These are phyloP conservation scores for Aspergillus ochraceus DNA, from an alignment of 2,329 filamentous ascomycete genomes.

Conservation along the genomic window DNA sequence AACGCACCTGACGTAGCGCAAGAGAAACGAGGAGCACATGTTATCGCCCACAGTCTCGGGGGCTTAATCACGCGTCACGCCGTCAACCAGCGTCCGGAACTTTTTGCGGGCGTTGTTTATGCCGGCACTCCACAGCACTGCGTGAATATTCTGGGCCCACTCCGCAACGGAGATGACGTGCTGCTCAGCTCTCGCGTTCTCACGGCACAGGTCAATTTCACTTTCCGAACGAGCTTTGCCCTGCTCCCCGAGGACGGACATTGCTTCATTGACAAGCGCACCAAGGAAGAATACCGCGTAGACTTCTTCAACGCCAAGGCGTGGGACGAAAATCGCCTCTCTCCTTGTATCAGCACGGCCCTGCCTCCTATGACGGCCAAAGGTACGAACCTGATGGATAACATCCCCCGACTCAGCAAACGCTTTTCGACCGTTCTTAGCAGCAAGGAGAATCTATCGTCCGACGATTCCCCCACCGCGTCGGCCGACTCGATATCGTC, in stretches of 20 bases:
- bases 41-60: slow-evolving; percentile 83
- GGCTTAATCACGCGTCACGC: slow-evolving; percentile 86
- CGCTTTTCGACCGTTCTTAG: slow-evolving; percentile 36
- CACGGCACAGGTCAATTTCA: slow-evolving; percentile 91
- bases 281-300: slow-evolving; percentile 75
- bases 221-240: slow-evolving; percentile 79
- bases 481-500: slow-evolving; percentile 14
- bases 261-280: slow-evolving; percentile 82
- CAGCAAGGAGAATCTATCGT: slow-evolving; percentile 18
- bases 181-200: slow-evolving; percentile 85
- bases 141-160: slow-evolving; percentile 85
- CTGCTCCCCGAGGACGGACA: slow-evolving; percentile 83
- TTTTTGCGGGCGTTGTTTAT: slow-evolving; percentile 84
- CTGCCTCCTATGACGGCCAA: slow-evolving; percentile 56
- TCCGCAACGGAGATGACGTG: slow-evolving; percentile 91
- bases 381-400: slow-evolving; percentile 32
- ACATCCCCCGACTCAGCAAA: slow-evolving; percentile 41
- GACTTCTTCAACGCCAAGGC: slow-evolving; percentile 79
- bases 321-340: slow-evolving; percentile 77
- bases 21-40: slow-evolving; percentile 67
- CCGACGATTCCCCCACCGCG: slow-evolving; percentile 12
- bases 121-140: slow-evolving; percentile 83
- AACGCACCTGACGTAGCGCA: slow-evolving; percentile 61
- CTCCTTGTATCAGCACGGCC: slow-evolving; percentile 71
- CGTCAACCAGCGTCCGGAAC: slow-evolving; percentile 78